Evolutionary conservation across 768 basidiomycete species (phyloP), one percentile per base, ranked within the genome.

Genomic region (Phylloporus sp.): DNA sequence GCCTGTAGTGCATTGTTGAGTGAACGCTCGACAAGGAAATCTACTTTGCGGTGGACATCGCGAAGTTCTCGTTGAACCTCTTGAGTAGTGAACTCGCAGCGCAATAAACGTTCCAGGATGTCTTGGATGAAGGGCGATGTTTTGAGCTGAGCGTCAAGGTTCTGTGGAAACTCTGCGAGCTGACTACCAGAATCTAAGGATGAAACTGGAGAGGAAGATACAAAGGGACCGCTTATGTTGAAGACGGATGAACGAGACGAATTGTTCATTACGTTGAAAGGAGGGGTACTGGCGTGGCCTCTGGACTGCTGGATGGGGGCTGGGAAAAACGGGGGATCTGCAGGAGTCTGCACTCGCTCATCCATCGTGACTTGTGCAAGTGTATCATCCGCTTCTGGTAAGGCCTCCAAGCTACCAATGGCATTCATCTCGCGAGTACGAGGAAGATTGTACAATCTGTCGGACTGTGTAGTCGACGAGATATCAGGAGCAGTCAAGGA

Each of bases 21-120:
- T 11, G 81, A 78, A 24, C 85, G 81, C 54, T 91, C 88, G 26
- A 92, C 73, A 48, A 93, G 75, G 15, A 90, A 60, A 62, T 85
- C 82, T 53, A 92, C 80, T 72, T 92, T 93, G 64, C 81, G 83
- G 56, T 84, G 80, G 42, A 93, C 76, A 59, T 90, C 87, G 11
- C 74, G 74, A 35, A 93, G 73, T 59, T 90, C 85, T 8, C 81
- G 79, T 58, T 87, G 86, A 38, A 92, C 82, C 59, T 91, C 84
- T 27, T 82, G 78, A 10, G 81, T 79, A 8, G 81, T 76, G 50
- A 77, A 75, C 65, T 93, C 91, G 69, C 80, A 87, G 41, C 86
- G 80, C 39, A 78, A 69, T 34, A 93, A 76, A 26, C 91, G 84
- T 55, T 87, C 86, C 26, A 91, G 69, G 47, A 92, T 76, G 53